These are phyloP conservation scores for Podospora tetraspora DNA, from an alignment of 495 filamentous ascomycete genomes.

Conservation along the genomic window DNA sequence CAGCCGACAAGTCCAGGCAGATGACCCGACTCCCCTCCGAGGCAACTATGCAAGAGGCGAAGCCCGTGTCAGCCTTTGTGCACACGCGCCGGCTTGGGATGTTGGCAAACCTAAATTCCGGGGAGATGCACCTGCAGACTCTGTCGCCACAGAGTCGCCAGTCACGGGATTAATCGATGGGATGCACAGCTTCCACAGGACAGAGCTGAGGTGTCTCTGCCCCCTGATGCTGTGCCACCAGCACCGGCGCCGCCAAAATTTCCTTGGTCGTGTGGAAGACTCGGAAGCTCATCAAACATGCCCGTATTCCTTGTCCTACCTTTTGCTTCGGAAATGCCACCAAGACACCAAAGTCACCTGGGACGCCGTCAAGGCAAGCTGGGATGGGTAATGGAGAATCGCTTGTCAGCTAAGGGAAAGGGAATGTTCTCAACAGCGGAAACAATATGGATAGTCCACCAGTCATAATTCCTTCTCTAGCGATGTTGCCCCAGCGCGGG, in stretches of 20 bases:
- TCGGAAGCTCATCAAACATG: not conserved
- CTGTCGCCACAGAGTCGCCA: not conserved
- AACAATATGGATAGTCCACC: not conserved
- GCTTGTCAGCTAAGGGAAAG: not conserved
- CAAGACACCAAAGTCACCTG: not conserved
- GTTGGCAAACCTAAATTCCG: not conserved
- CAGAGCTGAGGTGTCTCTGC: not conserved
- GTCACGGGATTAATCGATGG: not conserved
- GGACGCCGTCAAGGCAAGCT: not conserved
- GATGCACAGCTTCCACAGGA: not conserved
- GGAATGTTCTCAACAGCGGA: not conserved
- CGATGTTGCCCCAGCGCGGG: not conserved
- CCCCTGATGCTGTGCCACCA: not conserved
- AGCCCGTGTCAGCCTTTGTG: not conserved
- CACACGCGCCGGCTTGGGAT: not conserved
- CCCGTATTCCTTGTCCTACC: not conserved
- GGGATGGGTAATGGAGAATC: not conserved
- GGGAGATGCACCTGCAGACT: not conserved
- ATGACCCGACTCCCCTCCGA: not conserved
- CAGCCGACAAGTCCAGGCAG: not conserved
- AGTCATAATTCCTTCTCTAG: not conserved
- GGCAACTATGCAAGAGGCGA: not conserved
- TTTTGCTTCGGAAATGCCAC: not conserved
- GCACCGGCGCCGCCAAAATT: not conserved
- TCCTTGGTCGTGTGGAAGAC: not conserved